Conservation (phyloP, 768 basidiomycete species). For the Boletus tylopilopsis region DNA sequence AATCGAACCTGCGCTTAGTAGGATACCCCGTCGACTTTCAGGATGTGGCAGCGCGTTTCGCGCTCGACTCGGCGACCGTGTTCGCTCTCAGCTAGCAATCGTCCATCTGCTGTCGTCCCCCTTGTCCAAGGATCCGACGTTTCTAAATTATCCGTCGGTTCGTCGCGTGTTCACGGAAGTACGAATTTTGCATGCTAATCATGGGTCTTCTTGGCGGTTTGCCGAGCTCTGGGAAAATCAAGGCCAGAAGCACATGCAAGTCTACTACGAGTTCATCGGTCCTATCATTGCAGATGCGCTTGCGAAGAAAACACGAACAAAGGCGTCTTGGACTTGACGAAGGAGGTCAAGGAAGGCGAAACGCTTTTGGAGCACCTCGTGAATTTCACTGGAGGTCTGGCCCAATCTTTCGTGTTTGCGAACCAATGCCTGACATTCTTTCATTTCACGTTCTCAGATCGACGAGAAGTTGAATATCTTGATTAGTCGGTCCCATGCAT, state of each 20-base stretch:
- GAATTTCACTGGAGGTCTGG: slow-evolving; percentile 49
- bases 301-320: slow-evolving; percentile 28
- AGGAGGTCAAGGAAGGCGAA: slow-evolving; percentile 36
- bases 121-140: slow-evolving; percentile 19
- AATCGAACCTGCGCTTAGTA: slow-evolving; percentile 29
- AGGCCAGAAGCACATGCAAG: slow-evolving; percentile 35
- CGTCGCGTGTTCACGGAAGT: slow-evolving; percentile 37
- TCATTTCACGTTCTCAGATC: slow-evolving; percentile 22
- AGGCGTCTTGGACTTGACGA: slow-evolving; percentile 7
- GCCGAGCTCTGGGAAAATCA: slow-evolving; percentile 41
- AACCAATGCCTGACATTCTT: too few species aligned
- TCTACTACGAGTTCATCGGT: slow-evolving; percentile 45
- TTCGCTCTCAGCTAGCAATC: slow-evolving; percentile 37
- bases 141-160: slow-evolving; percentile 34
- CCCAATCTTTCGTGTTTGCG: too few species aligned
- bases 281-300: slow-evolving; percentile 45
- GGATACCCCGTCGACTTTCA: slow-evolving; percentile 43
- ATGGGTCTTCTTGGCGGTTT: slow-evolving; percentile 44
- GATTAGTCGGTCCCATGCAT: slow-evolving; percentile 11
- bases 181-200: slow-evolving; percentile 33
- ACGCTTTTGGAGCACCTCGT: slow-evolving; percentile 52
- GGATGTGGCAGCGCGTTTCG: slow-evolving; percentile 43
- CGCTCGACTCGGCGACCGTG: slow-evolving; percentile 53
- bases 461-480: slow-evolving; percentile 29
- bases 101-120: slow-evolving; percentile 27